Evolutionary conservation across 2,329 filamentous ascomycete genomes (phyloP), one percentile per base, ranked within the genome.

Genomic region (Fusarium goolgardi): DNA sequence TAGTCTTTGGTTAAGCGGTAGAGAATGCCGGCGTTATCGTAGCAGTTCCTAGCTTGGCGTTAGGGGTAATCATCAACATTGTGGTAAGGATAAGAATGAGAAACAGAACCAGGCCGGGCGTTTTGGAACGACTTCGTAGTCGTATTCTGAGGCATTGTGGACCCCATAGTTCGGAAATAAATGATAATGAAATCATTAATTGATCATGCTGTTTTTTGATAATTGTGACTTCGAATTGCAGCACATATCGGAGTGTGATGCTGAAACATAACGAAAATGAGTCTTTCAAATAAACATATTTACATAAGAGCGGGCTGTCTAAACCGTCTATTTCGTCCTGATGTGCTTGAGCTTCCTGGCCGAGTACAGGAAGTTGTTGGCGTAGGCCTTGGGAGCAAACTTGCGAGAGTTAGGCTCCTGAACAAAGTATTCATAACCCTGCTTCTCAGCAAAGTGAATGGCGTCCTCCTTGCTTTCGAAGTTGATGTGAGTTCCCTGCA

Each of bases 361-460:
- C 66, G 89, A 89, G 83, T 96, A 94, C 68, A 94, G 78, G 81
- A 98, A 99, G 84, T 98, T 97, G 81, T 97, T 96, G 64, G 96
- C 95, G 79, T 99, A 99, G 13, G 93, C 75, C 88, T 99, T 99
- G 64, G 94, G 92, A 18, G 89, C 83, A 74, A 97, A 90, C 76
- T 90, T 91, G 77, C 96, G 89, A 81, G 89, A 88, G 76, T 97
- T 96, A 35, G 96, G 95, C 82, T 98, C 96, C 84, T 98, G 96
- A 25, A 99, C 94, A 79, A 96, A 98, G 81, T 97, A 99, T 79
- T 99, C 95, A 78, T 99, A 99, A 35, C 96, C 96, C 81, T 99
- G 96, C 87, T 98, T 99, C 83, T 98, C 92, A 25, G 96, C 96
- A 77, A 99, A 99, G 61, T 86, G 84, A 75, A 99, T 95, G 70